phyloP scores from a whole-genome alignment of 805 yeast genomes.

The Candida ponderosae region DNA sequence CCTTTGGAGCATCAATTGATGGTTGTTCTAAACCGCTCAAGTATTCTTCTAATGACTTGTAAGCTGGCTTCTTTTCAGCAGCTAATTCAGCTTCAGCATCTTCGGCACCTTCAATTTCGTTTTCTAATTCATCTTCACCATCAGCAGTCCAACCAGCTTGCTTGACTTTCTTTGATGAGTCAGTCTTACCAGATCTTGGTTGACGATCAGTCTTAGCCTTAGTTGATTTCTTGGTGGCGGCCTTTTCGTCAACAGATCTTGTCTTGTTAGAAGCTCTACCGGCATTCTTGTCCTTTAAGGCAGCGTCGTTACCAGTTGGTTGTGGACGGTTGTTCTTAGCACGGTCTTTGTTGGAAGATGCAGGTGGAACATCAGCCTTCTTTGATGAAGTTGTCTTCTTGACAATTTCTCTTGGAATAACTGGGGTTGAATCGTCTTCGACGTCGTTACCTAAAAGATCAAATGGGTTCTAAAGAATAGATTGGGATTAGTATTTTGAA shows the following conservation, averaged over 20 bases:
- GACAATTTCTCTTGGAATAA: slow-evolving; percentile 63
- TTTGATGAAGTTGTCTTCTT: slow-evolving; percentile 78
- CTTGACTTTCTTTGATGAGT: slow-evolving; percentile 74
- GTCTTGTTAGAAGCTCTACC: slow-evolving; percentile 55
- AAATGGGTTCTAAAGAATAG: slow-evolving; percentile 53
- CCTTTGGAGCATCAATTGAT: slow-evolving; percentile 38
- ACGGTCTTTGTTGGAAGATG: slow-evolving; percentile 72
- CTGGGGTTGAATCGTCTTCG: slow-evolving; percentile 62
- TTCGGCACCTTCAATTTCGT: slow-evolving; percentile 50
- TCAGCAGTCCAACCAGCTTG: slow-evolving; percentile 84
- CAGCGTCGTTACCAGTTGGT: slow-evolving; percentile 85
- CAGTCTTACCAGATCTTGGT: slow-evolving; percentile 75
- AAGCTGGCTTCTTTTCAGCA: slow-evolving; percentile 40
- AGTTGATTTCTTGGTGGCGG: slow-evolving; percentile 43
- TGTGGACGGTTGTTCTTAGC: slow-evolving; percentile 67
- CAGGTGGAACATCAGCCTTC: slow-evolving; percentile 78
- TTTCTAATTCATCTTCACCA: slow-evolving; percentile 60
- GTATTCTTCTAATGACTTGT: slow-evolving; percentile 81
- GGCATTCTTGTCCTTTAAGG: slow-evolving; percentile 62
- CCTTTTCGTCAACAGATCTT: slow-evolving; percentile 44
- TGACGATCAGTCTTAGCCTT: slow-evolving; percentile 68
- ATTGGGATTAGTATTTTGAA: too few relatives aligned
- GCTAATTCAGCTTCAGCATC: slow-evolving; percentile 38
- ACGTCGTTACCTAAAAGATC: slow-evolving; percentile 84
- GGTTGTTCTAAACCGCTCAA: slow-evolving; percentile 55